Conservation (phyloP, 1,284 basidiomycete genomes). For the Cutaneotrichosporon sp. region DNA sequence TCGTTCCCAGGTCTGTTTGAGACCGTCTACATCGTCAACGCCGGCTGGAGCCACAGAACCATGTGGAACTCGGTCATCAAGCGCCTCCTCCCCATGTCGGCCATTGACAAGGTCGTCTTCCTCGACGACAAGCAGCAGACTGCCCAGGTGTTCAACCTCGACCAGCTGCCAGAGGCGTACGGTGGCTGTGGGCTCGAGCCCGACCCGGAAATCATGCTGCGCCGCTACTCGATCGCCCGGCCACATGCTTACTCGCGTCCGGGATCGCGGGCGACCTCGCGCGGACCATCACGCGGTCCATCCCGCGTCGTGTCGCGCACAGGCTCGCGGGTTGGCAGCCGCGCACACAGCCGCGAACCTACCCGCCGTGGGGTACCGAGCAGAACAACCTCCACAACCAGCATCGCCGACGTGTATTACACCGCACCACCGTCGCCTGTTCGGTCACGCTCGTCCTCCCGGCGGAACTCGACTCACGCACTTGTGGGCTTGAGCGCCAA, state of each 20-base stretch:
- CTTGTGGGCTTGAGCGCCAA: slow-evolving; percentile 13
- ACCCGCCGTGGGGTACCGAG: slow-evolving; percentile 1
- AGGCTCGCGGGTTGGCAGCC: slow-evolving; percentile 6
- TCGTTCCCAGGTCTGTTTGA: slow-evolving; percentile 52
- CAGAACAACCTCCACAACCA: slow-evolving; percentile 28
- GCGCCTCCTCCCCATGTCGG: slow-evolving; percentile 54
- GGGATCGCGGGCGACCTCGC: slow-evolving; percentile 20
- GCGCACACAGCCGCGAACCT: slow-evolving; percentile 7
- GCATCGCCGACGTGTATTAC: slow-evolving; percentile 52
- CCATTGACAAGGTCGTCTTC: slow-evolving; percentile 56
- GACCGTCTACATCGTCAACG: slow-evolving; percentile 55
- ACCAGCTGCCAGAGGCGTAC: slow-evolving; percentile 36
- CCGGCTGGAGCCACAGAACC: slow-evolving; percentile 56
- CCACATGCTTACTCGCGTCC: slow-evolving; percentile 23
- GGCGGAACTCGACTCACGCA: slow-evolving; percentile 5
- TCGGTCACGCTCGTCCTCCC: not conserved
- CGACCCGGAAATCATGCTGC: slow-evolving; percentile 32
- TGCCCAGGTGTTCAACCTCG: slow-evolving; percentile 40
- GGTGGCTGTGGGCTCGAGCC: slow-evolving; percentile 34
- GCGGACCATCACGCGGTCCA: slow-evolving; percentile 13
- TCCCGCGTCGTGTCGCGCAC: slow-evolving; percentile 9
- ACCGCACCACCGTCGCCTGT: slow-evolving; percentile 41
- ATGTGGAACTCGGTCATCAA: slow-evolving; percentile 56
- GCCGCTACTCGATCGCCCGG: slow-evolving; percentile 30
- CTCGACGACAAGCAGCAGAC: slow-evolving; percentile 35